Evolutionary conservation across 371 early-diverging fungal genomes (phyloP).

Genomic region (Mucor lusitanicus): DNA sequence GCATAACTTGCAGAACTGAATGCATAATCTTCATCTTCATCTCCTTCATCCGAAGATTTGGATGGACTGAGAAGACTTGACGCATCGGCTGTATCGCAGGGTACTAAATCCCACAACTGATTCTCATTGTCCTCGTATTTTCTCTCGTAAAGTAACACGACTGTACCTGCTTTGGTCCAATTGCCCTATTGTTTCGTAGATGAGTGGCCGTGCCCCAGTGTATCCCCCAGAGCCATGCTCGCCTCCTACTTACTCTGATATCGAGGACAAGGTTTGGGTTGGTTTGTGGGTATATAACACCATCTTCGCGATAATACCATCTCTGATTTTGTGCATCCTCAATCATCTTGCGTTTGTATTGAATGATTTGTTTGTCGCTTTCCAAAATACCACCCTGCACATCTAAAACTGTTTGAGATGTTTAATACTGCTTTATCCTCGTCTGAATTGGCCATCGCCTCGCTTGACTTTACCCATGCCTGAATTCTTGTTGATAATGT

Average conservation of each 20-base stretch:
- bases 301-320: slow-evolving; percentile 56
- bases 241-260: slow-evolving; percentile 38
- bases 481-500: slow-evolving; percentile 26
- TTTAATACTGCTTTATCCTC: background rate
- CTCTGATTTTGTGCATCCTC: slow-evolving; percentile 51
- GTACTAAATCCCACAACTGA: slow-evolving; percentile 50
- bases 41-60: slow-evolving; percentile 11
- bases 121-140: slow-evolving; percentile 48
- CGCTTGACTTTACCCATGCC: slow-evolving; percentile 26
- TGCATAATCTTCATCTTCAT: slow-evolving; percentile 37
- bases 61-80: slow-evolving; percentile 3
- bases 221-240: too few relatives aligned
- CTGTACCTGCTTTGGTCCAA: slow-evolving; percentile 47
- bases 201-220: too few relatives aligned
- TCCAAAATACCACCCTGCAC: slow-evolving; percentile 43
- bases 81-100: slow-evolving; percentile 10
- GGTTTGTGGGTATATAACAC: slow-evolving; percentile 48
- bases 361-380: slow-evolving; percentile 49
- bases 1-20: slow-evolving; percentile 53
- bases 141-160: slow-evolving; percentile 46
- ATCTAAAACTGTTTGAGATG: slow-evolving; percentile 36
- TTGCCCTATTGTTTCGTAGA: slow-evolving; percentile 49
- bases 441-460: background rate
- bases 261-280: slow-evolving; percentile 48
- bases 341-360: slow-evolving; percentile 48